Percentiles rank a stretch among this genome's conserved stretches.
These are phyloP conservation scores for Mrakia frigida DNA, from an alignment of 768 basidiomycete genomes.

Conservation along the genomic window DNA sequence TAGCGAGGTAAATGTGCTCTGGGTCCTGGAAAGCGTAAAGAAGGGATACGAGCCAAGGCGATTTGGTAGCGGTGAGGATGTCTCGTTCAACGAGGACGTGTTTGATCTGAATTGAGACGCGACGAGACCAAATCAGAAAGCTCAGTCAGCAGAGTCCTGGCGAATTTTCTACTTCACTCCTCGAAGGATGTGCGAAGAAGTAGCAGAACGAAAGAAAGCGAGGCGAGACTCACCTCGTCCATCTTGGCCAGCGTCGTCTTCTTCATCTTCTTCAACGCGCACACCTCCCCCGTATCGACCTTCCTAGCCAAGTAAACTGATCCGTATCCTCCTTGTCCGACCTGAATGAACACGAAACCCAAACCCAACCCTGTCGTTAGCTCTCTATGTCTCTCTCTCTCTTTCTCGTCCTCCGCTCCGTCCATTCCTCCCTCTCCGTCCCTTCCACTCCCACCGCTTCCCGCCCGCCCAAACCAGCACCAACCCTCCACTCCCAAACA, in stretches of 20 bases:
- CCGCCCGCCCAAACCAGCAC: background rate
- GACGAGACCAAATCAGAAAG: background rate
- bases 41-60: conserved; percentile 90
- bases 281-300: conserved; percentile 91
- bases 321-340: conserved; percentile 97
- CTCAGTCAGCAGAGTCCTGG: background rate
- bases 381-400: background rate
- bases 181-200: background rate
- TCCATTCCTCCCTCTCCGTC: background rate
- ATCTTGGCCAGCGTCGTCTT: conserved; percentile 94
- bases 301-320: conserved; percentile 95
- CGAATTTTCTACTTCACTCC: too few relatives aligned
- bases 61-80: conserved; percentile 93
- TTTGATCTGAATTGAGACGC: conserved; percentile 58
- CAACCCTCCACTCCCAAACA: background rate
- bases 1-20: conserved; percentile 86
- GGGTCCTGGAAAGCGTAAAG: conserved; percentile 96
- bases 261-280: conserved; percentile 94
- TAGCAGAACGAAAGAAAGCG: background rate
- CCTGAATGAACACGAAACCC: conserved; percentile 42
- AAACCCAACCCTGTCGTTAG: background rate
- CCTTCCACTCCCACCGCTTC: background rate
- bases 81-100: conserved; percentile 97
- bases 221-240: conserved; percentile 67
- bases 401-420: too few relatives aligned